phyloP scores from a whole-genome alignment of 1,284 basidiomycete species.

The Apiotrichum laibachii region DNA sequence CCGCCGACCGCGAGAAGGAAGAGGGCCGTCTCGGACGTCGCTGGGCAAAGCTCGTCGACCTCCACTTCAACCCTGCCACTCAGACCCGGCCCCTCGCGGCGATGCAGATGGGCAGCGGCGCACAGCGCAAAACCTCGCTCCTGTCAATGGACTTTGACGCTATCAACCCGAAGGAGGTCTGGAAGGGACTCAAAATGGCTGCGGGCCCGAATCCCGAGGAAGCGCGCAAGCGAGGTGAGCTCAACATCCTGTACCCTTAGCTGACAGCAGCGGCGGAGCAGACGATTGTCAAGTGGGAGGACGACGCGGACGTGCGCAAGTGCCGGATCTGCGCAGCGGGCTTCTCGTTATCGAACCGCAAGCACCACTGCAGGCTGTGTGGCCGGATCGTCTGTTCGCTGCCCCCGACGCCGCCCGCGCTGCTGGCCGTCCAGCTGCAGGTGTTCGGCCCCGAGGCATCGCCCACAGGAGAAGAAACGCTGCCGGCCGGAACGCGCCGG shows the following conservation, averaged over 20 bases:
- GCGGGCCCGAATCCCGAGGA: slow-evolving; percentile 58
- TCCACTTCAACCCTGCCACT: slow-evolving; percentile 67
- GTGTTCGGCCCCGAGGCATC: slow-evolving; percentile 39
- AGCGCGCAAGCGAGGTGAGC: slow-evolving; percentile 43
- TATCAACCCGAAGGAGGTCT: slow-evolving; percentile 47
- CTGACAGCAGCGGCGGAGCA: slow-evolving; percentile 70
- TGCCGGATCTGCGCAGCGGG: slow-evolving; percentile 83
- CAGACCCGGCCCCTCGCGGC: slow-evolving; percentile 13
- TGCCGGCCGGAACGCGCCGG: slow-evolving; percentile 57
- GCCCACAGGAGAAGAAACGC: slow-evolving; percentile 15
- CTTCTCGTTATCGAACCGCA: slow-evolving; percentile 86
- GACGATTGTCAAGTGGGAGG: slow-evolving; percentile 91
- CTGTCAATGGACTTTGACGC: slow-evolving; percentile 31
- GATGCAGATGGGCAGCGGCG: slow-evolving; percentile 20
- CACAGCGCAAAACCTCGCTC: slow-evolving; percentile 9
- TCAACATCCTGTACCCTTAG: not conserved
- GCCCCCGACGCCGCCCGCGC: slow-evolving; percentile 61
- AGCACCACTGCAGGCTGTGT: slow-evolving; percentile 95
- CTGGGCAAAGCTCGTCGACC: slow-evolving; percentile 76
- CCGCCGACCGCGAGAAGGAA: slow-evolving; percentile 67
- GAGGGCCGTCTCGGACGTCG: slow-evolving; percentile 74
- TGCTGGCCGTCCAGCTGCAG: slow-evolving; percentile 53
- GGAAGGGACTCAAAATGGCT: slow-evolving; percentile 58
- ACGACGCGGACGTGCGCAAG: slow-evolving; percentile 68
- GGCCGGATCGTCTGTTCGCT: slow-evolving; percentile 89